Conservation (phyloP, 805 yeast genomes). For the Priceomyces medius region DNA sequence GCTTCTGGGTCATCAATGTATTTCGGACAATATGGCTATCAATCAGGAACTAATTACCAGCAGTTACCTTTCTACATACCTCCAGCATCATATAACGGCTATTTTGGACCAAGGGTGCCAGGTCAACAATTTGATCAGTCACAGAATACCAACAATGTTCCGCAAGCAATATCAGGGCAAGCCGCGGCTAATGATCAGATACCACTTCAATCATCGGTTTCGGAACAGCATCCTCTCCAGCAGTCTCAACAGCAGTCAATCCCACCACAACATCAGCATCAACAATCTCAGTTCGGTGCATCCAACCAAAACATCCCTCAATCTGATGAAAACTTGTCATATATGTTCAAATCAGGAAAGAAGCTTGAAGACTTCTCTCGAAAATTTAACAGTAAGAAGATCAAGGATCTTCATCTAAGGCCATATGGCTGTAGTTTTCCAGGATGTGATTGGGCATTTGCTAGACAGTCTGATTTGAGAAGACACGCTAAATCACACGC, state of each 20-base stretch:
- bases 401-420: constrained; percentile 16
- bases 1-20: not conserved
- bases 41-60: constrained; percentile 2
- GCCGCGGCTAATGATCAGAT: constrained; percentile 2
- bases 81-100: constrained; percentile 2
- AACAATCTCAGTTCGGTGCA: not conserved
- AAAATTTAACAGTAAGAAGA: constrained; percentile 9
- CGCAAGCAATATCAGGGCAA: constrained; percentile 1
- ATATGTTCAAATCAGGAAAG: constrained; percentile 11
- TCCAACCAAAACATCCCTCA: constrained; percentile 1
- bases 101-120: constrained; percentile 7
- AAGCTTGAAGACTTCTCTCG: constrained; percentile 8
- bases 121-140: constrained; percentile 5
- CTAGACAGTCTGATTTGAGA: constrained; percentile 65
- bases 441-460: constrained; percentile 67
- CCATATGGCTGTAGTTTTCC: constrained; percentile 41
- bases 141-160: constrained; percentile 2
- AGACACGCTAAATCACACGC: constrained; percentile 67
- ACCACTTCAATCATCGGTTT: constrained; percentile 2
- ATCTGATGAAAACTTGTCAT: constrained; percentile 4
- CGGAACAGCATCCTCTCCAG: not conserved
- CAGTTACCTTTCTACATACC: constrained; percentile 1
- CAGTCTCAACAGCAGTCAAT: constrained; percentile 4
- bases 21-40: constrained; percentile 5
- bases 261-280: not conserved